Base-by-base conservation (phyloP, 75 land plant genomes). In the Cunninghamia lanceolata region DNA sequence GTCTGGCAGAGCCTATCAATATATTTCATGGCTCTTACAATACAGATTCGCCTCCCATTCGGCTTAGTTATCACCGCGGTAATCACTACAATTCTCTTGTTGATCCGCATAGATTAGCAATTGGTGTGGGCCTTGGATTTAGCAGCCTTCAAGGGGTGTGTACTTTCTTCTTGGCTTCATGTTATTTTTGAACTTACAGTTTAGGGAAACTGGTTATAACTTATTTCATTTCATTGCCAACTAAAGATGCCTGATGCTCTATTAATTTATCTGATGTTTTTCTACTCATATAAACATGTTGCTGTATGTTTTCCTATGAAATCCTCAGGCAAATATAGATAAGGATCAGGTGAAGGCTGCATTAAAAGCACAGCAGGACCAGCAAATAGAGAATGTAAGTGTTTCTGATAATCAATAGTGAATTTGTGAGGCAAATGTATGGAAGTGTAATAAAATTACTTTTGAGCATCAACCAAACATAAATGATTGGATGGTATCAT, bases 121-220 rank as follows among this genome's bases (percentile, higher is more conserved):
- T 97, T 90, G 99, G 99, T 86, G 99, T 95, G 42, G 99, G 99
- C 46, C 98, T 98, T 88, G 99, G 99, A 40, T 95, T 98, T 89
- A 94, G 99, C 82, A 90, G 93, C 89, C 96, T 98, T 77, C 94
- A 89, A n/a, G 99, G 99, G 89, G 99, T 98, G 85, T 84, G 95
- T 88, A 2, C 21, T 30, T 25, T 52, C 8, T 68, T 52, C 56
- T 82, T 85, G 19, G 46, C 53, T 52, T 50, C 68, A 42, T 38
- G 50, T 83, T 73, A 77, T 85, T 52, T 43, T 68, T 78, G 19
- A 32, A 43, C 81, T 79, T 85, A 15, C 16, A 66, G 25, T 32
- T 83, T 9, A 3, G 82, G 28, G 82, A 84, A 32, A 68, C n/a
- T 54, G 78, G 38, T 63, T 73, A n/a, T n/a, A n/a, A n/a, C n/a